phyloP scores from a whole-genome alignment of 331 rosid species.

The Dryas integrifolia region DNA sequence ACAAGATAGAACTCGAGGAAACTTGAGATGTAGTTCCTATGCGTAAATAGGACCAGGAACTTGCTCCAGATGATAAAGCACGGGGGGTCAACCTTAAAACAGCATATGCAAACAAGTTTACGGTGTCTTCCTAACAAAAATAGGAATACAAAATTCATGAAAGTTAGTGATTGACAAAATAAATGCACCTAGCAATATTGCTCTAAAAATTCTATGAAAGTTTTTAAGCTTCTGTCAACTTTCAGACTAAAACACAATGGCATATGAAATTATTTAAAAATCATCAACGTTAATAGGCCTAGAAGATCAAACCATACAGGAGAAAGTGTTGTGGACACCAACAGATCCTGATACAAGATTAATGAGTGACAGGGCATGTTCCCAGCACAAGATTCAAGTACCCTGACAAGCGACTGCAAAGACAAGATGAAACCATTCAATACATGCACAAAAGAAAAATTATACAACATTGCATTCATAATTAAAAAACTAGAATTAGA shows the following conservation, averaged over 20 bases:
- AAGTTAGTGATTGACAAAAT: conserved; percentile 23
- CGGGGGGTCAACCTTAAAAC: conserved; percentile 84
- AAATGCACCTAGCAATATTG: conserved; percentile 25
- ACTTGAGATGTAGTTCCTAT: conserved; percentile 58
- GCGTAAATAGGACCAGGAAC: conserved; percentile 90
- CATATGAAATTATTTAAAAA: neutral
- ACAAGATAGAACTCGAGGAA: conserved; percentile 44
- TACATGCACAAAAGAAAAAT: neutral
- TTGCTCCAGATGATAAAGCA: conserved; percentile 74
- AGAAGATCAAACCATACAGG: conserved; percentile 68
- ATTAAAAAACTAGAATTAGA: neutral
- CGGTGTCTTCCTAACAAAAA: conserved; percentile 77
- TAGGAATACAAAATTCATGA: neutral
- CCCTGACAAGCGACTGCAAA: conserved; percentile 85
- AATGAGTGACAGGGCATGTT: conserved; percentile 70
- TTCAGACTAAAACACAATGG: neutral
- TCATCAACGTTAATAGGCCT: conserved; percentile 2
- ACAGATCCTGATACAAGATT: conserved; percentile 83
- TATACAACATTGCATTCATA: neutral
- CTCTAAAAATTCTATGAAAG: neutral
- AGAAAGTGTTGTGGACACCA: conserved; percentile 91
- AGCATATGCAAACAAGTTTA: conserved; percentile 84
- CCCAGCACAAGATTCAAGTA: conserved; percentile 75
- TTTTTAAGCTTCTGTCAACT: conserved; percentile 9
- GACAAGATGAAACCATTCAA: conserved; percentile 33